Evolutionary conservation across 371 early-diverging fungal genomes (phyloP), one percentile per base, ranked within the genome.

Genomic region (Cokeromyces recurvatus): DNA sequence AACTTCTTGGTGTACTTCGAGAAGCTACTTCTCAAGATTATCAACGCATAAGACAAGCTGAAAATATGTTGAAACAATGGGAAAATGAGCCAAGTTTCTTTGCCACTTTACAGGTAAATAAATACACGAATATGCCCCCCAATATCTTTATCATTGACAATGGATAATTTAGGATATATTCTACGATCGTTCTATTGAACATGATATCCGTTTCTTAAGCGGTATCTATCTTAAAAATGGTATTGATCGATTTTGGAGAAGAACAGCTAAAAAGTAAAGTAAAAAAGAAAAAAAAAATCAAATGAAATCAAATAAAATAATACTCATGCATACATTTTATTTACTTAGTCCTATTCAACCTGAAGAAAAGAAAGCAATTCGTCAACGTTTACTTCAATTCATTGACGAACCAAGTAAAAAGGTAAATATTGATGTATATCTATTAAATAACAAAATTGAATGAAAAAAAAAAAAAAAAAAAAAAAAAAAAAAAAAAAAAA

Each of bases 221-320:
- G 81, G 86, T 16, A 82, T 93, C 41, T 82, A 81, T 46, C 68
- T 95, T 41, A 95, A 95, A 64, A 93, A 92, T 59, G 91, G 92
- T 2, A 78, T 95, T 35, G 88, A 86, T 60, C 83, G 82, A 48
- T 92, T 88, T 59, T 95, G 95, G 95, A 77, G 91, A 59, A 84
- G 79, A 59, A 78, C 85, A 2, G 86, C 87, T 9, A 79, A 71
- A 64, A 79, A 78, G 88, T 90, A 68, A 50, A 16, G 6, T 45
- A 3, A 49, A 59, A 27, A 53, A 57, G 1, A 43, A 17, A 31
- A 14, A 32, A 4, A 27, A 15, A 14, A 29, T 55, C 40, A 32
- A 53, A 11, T 27, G 11, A 11, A 27, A 5, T 27, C 5, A 27
- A 27, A 5, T 27, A 7, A 29, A 5, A 29, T 11, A 29, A 5